phyloP scores from a whole-genome alignment of 2,329 filamentous ascomycete species.

The Cryphonectria nitschkei region DNA sequence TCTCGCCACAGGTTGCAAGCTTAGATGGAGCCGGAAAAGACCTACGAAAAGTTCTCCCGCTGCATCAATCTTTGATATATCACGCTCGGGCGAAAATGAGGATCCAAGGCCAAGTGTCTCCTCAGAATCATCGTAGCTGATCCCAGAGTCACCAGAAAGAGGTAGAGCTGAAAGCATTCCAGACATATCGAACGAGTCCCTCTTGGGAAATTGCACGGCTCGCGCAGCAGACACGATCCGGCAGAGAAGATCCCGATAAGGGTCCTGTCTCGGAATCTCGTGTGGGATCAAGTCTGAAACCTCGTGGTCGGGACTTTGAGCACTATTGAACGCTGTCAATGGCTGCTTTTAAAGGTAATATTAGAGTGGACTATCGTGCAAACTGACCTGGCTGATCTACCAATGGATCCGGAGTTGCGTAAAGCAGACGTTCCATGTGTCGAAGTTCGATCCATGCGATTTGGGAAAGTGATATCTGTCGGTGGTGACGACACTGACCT shows the following conservation, averaged over 20 bases:
- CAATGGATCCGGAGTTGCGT: background rate
- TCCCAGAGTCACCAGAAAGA: slow-evolving; percentile 11
- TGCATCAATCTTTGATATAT: slow-evolving; percentile 30
- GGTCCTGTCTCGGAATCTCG: background rate
- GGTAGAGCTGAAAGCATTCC: slow-evolving; percentile 5
- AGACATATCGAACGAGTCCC: background rate
- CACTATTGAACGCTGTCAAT: background rate
- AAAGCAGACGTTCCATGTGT: background rate
- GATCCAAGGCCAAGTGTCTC: background rate
- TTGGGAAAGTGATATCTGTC: background rate
- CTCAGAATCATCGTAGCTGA: background rate
- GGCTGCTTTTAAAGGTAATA: background rate
- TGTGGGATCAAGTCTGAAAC: background rate
- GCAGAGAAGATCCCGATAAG: background rate
- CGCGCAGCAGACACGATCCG: background rate
- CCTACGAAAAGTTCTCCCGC: slow-evolving; percentile 33
- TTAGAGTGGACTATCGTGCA: background rate
- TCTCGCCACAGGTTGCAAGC: background rate
- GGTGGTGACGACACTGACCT: background rate
- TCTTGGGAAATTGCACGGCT: background rate
- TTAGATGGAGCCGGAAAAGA: background rate
- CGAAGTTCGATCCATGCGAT: background rate
- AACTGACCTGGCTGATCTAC: background rate
- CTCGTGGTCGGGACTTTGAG: background rate
- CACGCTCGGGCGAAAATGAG: slow-evolving; percentile 20